These are phyloP conservation scores for Fusarium sp. DNA, from an alignment of 2,329 filamentous ascomycete species.

Conservation along the genomic window DNA sequence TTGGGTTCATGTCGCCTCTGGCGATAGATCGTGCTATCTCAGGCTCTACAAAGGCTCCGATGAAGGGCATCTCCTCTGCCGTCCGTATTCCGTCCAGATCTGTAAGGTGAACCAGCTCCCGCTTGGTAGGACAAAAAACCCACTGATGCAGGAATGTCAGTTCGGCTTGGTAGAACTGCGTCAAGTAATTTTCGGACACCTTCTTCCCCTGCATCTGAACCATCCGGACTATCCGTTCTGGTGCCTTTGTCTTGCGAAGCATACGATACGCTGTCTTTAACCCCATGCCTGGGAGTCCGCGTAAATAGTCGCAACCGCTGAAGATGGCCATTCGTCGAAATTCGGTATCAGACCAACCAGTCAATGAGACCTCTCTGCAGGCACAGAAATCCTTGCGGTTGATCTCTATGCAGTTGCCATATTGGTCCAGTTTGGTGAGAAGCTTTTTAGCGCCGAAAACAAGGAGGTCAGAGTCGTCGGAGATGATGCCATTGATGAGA, in stretches of 20 bases:
- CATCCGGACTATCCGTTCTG: conserved; percentile 84
- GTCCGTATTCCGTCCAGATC: conserved; percentile 71
- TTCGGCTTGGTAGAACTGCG: conserved; percentile 86
- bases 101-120: conserved; percentile 80
- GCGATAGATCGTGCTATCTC: conserved; percentile 80
- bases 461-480: conserved; percentile 94
- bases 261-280: conserved; percentile 93
- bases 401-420: conserved; percentile 93
- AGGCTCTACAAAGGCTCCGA: conserved; percentile 78
- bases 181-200: conserved; percentile 84
- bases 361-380: conserved; percentile 87
- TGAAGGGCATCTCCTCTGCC: conserved; percentile 79
- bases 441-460: conserved; percentile 94
- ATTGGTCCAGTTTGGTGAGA: conserved; percentile 93
- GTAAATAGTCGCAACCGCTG: conserved; percentile 96
- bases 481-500: conserved; percentile 86
- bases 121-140: conserved; percentile 84
- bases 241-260: conserved; percentile 88
- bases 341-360: conserved; percentile 91
- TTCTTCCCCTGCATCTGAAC: conserved; percentile 91
- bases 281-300: conserved; percentile 85
- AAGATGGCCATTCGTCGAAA: conserved; percentile 97
- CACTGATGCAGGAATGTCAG: conserved; percentile 94
- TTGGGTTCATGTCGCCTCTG: conserved; percentile 85
- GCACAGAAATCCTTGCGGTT: conserved; percentile 89